Evolutionary conservation across 164 flowering plant species (phyloP), one percentile per base, ranked within the genome.

Genomic region (Brasenia schreberi): DNA sequence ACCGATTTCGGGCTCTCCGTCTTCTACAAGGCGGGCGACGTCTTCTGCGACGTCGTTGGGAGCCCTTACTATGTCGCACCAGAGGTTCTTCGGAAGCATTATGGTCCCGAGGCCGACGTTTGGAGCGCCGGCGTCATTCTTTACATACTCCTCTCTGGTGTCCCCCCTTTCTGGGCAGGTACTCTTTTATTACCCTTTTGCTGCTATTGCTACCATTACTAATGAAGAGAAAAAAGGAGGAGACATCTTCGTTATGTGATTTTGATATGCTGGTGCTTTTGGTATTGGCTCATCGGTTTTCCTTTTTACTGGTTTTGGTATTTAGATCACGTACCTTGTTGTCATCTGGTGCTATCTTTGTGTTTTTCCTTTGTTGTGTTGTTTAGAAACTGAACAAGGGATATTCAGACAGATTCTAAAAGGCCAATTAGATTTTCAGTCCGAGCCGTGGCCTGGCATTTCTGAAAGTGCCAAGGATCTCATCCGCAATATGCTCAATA

Each of bases 131-230:
- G 95, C 65, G 89, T 88, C 72, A 88, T 88, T 65, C 73, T 88
- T 62, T 88, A 88, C 71, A 86, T 88, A 75, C 75, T 88, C 70
- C 61, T 88, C 64, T 82, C 88, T 61, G 95, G 95, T 4, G 89
- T 88, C 74, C 95, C 95, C 19, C 91, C 95, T 17, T 88, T 88
- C 73, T 88, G 91, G 91, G 95, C 86, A 61, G 94, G 94, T 86
- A 60, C 18, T 11, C 6, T 7, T 17, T 60, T n/a, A 12, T 7
- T n/a, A 17, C 18, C 18, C 62, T 60, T 45, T 12, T n/a, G 23
- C 62, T n/a, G 6, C 18, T n/a, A 9, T n/a, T 60, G 11, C 23
- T 10, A 60, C n/a, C 18, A 9, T n/a, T 7, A 9, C 62, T 60
- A n/a, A 60, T 6, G 62, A 60, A 19, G 62, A 4, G 2, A 4